These are phyloP conservation scores for Chlamydomonas eustigma DNA, from an alignment of 139 green algal species.

Conservation along the genomic window DNA sequence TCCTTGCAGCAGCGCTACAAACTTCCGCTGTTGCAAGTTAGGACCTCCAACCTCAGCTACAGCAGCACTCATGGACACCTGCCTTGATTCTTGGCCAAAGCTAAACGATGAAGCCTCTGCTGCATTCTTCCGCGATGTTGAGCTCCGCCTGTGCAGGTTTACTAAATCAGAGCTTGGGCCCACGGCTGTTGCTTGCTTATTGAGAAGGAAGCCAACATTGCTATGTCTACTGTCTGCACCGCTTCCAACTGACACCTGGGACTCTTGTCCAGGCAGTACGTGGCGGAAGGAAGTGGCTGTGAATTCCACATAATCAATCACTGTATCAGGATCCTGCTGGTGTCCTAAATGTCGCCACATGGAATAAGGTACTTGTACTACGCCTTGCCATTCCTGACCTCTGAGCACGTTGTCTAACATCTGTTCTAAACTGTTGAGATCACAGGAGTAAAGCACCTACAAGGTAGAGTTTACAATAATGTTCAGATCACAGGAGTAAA, in stretches of 20 bases:
- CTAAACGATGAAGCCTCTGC: neutral
- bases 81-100: neutral
- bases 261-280: too few species aligned
- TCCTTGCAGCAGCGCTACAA: constrained; percentile 21
- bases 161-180: too few species aligned
- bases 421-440: constrained; percentile 39
- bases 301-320: neutral
- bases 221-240: too few species aligned
- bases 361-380: constrained; percentile 32
- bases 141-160: too few species aligned
- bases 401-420: constrained; percentile 43
- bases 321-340: constrained; percentile 3
- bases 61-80: neutral
- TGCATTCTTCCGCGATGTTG: neutral
- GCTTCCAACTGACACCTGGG: too few species aligned
- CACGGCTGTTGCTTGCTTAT: too few species aligned
- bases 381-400: constrained; percentile 40
- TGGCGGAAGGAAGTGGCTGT: too few species aligned
- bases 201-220: too few species aligned
- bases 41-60: neutral
- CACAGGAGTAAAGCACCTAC: constrained; percentile 26
- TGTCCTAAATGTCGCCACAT: constrained; percentile 27
- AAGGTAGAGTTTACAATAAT: neutral
- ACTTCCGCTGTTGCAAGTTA: constrained; percentile 15
- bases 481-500: too few species aligned